Evolutionary conservation across 768 basidiomycete genomes (phyloP).

Genomic region (Serendipita sp.): DNA sequence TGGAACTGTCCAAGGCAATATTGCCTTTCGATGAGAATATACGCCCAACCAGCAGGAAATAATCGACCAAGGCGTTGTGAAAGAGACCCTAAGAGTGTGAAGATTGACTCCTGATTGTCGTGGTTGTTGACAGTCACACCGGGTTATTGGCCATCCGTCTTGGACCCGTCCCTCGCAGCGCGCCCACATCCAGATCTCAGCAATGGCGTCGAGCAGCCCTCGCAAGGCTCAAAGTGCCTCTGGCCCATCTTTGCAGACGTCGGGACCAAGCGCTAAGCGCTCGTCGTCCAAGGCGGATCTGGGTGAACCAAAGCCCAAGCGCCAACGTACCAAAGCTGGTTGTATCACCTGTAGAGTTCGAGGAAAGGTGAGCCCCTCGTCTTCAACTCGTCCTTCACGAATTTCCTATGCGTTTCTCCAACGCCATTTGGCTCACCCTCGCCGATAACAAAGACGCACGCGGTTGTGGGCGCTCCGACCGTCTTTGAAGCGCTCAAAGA

Average conservation of each 20-base stretch:
- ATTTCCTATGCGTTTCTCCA: slow-evolving; percentile 11
- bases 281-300: slow-evolving; percentile 4
- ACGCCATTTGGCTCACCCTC: slow-evolving; percentile 5
- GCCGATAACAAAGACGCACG: slow-evolving; percentile 5
- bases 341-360: slow-evolving; percentile 81
- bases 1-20: no score
- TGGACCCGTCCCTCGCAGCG: not conserved
- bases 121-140: no score
- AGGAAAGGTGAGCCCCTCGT: slow-evolving; percentile 42
- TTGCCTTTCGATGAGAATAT: no score
- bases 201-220: not conserved
- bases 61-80: no score
- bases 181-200: not conserved
- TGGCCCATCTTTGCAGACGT: not conserved
- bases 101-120: no score
- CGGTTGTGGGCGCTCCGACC: slow-evolving; percentile 6
- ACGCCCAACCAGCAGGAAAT: no score
- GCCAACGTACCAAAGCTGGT: slow-evolving; percentile 21
- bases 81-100: no score
- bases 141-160: not conserved
- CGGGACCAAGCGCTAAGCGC: not conserved
- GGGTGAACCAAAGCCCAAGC: not conserved
- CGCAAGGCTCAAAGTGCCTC: not conserved
- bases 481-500: slow-evolving; percentile 6
- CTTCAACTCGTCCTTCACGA: slow-evolving; percentile 1